Evolutionary conservation across 495 filamentous ascomycete genomes (phyloP), one percentile per base, ranked within the genome.

Genomic region (Chaetomium tenue): DNA sequence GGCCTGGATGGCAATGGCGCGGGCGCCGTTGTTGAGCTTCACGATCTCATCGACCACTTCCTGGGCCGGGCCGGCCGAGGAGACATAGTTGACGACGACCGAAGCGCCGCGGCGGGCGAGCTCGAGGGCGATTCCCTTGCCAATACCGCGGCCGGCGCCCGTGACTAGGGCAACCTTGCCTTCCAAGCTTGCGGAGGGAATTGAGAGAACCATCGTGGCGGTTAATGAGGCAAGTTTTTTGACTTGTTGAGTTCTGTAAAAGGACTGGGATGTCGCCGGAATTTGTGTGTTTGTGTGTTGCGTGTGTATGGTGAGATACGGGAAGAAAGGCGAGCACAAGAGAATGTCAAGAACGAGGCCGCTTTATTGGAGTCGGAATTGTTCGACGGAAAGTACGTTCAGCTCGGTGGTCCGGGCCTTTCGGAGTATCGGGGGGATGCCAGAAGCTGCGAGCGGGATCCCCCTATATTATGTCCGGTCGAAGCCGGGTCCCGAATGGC

Each of bases 41-140:
- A 63, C 53, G 63, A 82, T 78, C 50, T 75, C 69, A 58, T 86
- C 73, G 62, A 87, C 85, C 51, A 89, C 84, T 67, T 86, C 81
- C 26, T 89, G 79, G 39, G 90, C 90, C 22, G 82, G 80, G 15
- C 78, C 76, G 20, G 82, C 79, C 66, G 82, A 85, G 65, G 84
- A 84, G 63, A 86, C 84, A 76, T 91, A 93, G 84, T 93, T 93
- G 76, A 93, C 83, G 46, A 90, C 82, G 30, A 93, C 85, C 53
- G 83, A 86, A 52, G 87, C 87, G 9, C 89, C 89, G 66, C 88
- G 86, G 67, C 82, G 82, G 65, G 84, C 90, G 50, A 93, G 86
- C 74, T 92, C 90, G 22, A 91, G 81, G 42, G 89, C 90, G 65
- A 91, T 89, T 37, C 86, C 88, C 20, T 83, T 80, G 57, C 90